Evolutionary conservation across 2,329 filamentous ascomycete species (phyloP).

Genomic region (Ascochyta fabae): DNA sequence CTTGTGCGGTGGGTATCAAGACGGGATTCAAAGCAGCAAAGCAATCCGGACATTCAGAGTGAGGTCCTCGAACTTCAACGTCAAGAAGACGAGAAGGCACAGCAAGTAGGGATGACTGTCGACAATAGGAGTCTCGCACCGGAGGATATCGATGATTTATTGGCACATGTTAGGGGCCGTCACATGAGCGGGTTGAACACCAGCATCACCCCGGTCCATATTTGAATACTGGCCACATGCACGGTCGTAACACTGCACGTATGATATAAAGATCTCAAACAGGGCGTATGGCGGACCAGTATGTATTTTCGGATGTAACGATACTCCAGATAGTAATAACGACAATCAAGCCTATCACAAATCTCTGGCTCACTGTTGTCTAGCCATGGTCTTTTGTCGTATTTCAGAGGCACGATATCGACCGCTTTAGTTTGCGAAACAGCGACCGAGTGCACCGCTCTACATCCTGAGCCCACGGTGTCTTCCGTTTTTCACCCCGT

Average conservation of each 20-base stretch:
- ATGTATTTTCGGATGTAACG: background rate
- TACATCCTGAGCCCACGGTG: too few species aligned
- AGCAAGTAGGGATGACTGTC: constrained; percentile 27
- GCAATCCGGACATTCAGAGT: constrained; percentile 2
- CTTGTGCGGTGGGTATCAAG: constrained; percentile 19
- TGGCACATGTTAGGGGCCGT: constrained; percentile 9
- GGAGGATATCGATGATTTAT: constrained; percentile 18
- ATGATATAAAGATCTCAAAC: background rate
- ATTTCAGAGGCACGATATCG: too few species aligned
- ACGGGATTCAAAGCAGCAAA: constrained; percentile 11
- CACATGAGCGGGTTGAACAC: background rate
- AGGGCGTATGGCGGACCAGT: background rate
- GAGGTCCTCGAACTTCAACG: constrained; percentile 1
- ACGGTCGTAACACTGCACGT: background rate
- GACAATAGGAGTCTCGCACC: constrained; percentile 23
- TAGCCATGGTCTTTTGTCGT: too few species aligned
- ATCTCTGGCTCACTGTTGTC: too few species aligned
- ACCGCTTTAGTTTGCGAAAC: too few species aligned
- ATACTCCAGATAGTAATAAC: too few species aligned
- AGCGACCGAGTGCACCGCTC: too few species aligned
- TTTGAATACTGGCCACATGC: background rate
- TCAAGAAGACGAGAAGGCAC: constrained; percentile 22
- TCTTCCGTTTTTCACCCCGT: constrained; percentile 41
- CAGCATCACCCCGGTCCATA: constrained; percentile 9
- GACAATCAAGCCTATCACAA: too few species aligned